A percentile compares a stretch with the other conserved stretches of the same genome.
phyloP scores from a whole-genome alignment of 2,329 filamentous ascomycete species.

The Parascedosporium putredinis region DNA sequence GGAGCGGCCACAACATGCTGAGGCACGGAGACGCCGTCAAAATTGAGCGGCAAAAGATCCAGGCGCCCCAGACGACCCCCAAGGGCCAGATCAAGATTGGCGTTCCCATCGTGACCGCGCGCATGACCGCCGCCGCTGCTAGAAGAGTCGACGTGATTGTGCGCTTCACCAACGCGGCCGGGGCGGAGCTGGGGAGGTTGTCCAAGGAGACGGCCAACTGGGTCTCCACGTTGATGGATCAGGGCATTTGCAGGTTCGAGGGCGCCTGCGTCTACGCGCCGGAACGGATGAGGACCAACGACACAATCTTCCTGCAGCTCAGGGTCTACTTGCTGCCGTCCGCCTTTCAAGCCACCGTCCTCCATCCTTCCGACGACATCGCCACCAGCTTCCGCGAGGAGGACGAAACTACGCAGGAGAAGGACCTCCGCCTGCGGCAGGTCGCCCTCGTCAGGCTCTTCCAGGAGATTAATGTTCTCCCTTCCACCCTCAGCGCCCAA shows the following conservation, averaged over 20 bases:
- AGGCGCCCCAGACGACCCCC: slow-evolving; percentile 36
- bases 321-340: slow-evolving; percentile 63
- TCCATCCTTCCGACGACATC: slow-evolving; percentile 24
- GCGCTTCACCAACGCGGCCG: slow-evolving; percentile 70
- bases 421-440: slow-evolving; percentile 71
- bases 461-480: slow-evolving; percentile 75
- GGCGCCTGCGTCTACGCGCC: slow-evolving; percentile 83
- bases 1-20: slow-evolving; percentile 65
- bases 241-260: slow-evolving; percentile 78
- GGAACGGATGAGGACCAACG: slow-evolving; percentile 75
- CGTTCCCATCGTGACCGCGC: slow-evolving; percentile 20
- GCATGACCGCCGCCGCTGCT: slow-evolving; percentile 39
- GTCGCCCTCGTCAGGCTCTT: slow-evolving; percentile 82
- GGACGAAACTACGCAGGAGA: slow-evolving; percentile 77
- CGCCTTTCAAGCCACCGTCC: slow-evolving; percentile 50
- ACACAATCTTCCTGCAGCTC: slow-evolving; percentile 88
- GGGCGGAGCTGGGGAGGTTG: slow-evolving; percentile 76
- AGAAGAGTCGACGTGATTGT: slow-evolving; percentile 78
- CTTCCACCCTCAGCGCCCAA: slow-evolving; percentile 61
- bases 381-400: slow-evolving; percentile 69
- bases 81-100: slow-evolving; percentile 30
- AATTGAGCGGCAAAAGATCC: slow-evolving; percentile 77
- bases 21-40: slow-evolving; percentile 73
- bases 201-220: slow-evolving; percentile 81
- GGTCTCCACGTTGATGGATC: slow-evolving; percentile 87